Percentiles rank a stretch among this genome's conserved stretches.
phyloP scores from a whole-genome alignment of 768 basidiomycete genomes.

The Serpula lacrymans region DNA sequence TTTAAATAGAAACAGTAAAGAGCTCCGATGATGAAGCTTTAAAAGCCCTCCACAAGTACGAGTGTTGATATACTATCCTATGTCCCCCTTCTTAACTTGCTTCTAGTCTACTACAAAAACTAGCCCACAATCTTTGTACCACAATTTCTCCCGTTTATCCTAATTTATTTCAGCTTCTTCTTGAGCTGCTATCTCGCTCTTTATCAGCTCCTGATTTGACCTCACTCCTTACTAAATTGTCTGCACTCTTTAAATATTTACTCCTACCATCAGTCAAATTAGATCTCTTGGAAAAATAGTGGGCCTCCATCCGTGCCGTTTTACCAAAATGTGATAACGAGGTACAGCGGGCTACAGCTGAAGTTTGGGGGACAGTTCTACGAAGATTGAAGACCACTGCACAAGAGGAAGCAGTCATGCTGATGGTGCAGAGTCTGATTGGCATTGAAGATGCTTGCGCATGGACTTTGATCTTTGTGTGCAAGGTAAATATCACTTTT shows the following conservation, averaged over 20 bases:
- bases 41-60: conserved; percentile 74
- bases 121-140: conserved; percentile 77
- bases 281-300: conserved; percentile 57
- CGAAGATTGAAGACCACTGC: conserved; percentile 64
- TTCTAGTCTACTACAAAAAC: conserved; percentile 71
- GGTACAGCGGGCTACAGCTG: conserved; percentile 73
- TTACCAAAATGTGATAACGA: conserved; percentile 65
- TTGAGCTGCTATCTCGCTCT: conserved; percentile 53
- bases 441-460: conserved; percentile 62
- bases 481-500: conserved; percentile 51
- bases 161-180: conserved; percentile 50
- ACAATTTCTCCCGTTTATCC: conserved; percentile 65
- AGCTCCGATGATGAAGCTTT: conserved; percentile 69
- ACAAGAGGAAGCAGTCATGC: conserved; percentile 50
- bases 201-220: conserved; percentile 62
- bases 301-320: conserved; percentile 47
- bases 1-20: conserved; percentile 61
- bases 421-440: conserved; percentile 50
- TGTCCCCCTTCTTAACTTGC: conserved; percentile 9
- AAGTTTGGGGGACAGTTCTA: conserved; percentile 82
- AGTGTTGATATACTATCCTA: conserved; percentile 3
- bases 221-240: conserved; percentile 62
- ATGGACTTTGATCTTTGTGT: conserved; percentile 75
- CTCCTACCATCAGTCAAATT: conserved; percentile 58
- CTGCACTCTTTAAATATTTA: conserved; percentile 68